Percentiles rank a stretch among this genome's conserved stretches.
Evolutionary conservation across 257 asterid genomes (phyloP).

Genomic region (Paulownia fortunei): DNA sequence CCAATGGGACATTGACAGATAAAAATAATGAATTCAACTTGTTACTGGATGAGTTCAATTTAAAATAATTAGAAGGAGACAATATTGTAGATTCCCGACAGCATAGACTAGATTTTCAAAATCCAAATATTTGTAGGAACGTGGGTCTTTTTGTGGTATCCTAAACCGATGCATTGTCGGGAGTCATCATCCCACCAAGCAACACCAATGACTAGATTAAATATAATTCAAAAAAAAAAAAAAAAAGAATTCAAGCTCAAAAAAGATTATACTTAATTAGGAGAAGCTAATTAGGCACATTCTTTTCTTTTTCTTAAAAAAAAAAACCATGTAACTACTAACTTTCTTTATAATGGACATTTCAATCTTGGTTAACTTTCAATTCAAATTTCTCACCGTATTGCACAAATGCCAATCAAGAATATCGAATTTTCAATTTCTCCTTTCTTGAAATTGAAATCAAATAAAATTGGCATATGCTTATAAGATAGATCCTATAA

Average conservation of each 20-base stretch:
- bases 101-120: conserved; percentile 48
- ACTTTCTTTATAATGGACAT: too few species aligned
- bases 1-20: not conserved
- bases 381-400: too few species aligned
- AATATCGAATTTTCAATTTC: too few species aligned
- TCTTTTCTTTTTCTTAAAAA: not conserved
- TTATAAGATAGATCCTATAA: not conserved
- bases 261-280: not conserved
- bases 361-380: too few species aligned
- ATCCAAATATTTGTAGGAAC: conserved; percentile 42
- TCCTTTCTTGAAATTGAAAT: too few species aligned
- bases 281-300: not conserved
- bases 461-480: not conserved
- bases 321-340: too few species aligned
- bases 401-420: too few species aligned
- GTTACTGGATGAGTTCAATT: conserved; percentile 14
- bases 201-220: not conserved
- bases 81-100: conserved; percentile 49
- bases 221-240: not conserved
- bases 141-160: conserved; percentile 37
- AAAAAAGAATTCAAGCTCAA: not conserved
- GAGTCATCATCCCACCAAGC: conserved; percentile 20
- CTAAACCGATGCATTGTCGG: conserved; percentile 42
- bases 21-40: not conserved
- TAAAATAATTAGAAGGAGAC: conserved; percentile 41